Base-by-base conservation (phyloP, 192 early-diverging fungal genomes). In the Entrophospora sp. region DNA sequence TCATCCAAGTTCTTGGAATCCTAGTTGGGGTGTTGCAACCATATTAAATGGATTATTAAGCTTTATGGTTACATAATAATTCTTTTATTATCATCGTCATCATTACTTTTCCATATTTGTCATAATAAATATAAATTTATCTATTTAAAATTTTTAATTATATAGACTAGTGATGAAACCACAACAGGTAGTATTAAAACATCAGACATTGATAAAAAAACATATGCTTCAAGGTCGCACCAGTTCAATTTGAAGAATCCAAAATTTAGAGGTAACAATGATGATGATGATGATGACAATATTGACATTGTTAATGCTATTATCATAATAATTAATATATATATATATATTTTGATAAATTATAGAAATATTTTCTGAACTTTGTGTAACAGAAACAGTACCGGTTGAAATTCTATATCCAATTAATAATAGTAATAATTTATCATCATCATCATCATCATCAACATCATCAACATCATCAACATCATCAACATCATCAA, bases 1-100 rank as follows among this genome's bases (percentile, higher is more conserved):
- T n/a, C n/a, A n/a, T n/a, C n/a, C n/a, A n/a, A 84, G 82, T 70
- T 78, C 88, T 28, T 99, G 95, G 94, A 99, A 97, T 67, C 94
- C 95, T 3, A 89, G 91, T 56, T 97, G 96, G 96, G 90, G 88
- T 52, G 96, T 99, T 5, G 73, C 92, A 5, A 99, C 96, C 0
- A 97, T 99, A 57, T 75, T 99, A 38, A 97, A 88, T 46, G 96
- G 96, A 6, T 74, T 97, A 60, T 76, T 98, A 43, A 91, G 88
- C 43, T 98, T 98, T 72, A 98, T 98, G 96, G 89, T 93, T 45
- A 63, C 13, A 44, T 44, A n/a, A n/a, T n/a, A 44, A n/a, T 44
- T n/a, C n/a, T n/a, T n/a, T n/a, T n/a, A n/a, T n/a, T n/a, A n/a
- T n/a, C n/a, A n/a, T n/a, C n/a, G n/a, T n/a, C n/a, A n/a, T n/a